Evolutionary conservation across 1,284 basidiomycete genomes (phyloP), one percentile per base, ranked within the genome.

Genomic region (Sanghuangporus sanghuang): DNA sequence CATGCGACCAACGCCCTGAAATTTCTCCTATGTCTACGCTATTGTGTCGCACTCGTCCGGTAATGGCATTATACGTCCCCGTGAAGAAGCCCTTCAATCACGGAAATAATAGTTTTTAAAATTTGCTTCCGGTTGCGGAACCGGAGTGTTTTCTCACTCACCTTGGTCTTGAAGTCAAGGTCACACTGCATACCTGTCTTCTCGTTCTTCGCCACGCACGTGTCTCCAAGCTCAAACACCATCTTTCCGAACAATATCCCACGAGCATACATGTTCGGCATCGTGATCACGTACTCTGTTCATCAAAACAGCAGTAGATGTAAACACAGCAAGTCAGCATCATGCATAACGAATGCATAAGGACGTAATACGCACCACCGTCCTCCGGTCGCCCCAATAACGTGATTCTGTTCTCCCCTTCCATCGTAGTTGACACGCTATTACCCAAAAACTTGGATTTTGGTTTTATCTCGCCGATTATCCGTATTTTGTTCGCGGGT

Each of bases 231-330:
- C 78, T 99, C 96, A 57, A 98, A 81, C 18, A 98, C 89, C 95
- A 99, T 98, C 81, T 95, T 96, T 16, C 96, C 97, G 73, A 98
- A 98, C 52, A 98, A 77, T 70, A 99, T 99, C 1, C 97, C 96
- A 52, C 96, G 86, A 21, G 96, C 96, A 73, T 97, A 98, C 92
- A 96, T 96, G 78, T 96, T 97, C 39, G 95, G 95, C 95, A 97
- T 96, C 65, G 90, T 90, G 69, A 95, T 86, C 64, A 91, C 82
- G 74, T 95, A 95, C 69, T 92, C 91, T 87, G 59, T 49, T 73
- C 38, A 36, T n/a, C 44, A n/a, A 18, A 52, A 32, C 42, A 35
- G 53, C n/a, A 32, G 27, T 14, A 4, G 1, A 23, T 23, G 32
- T 57, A n/a, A 57, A 55, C 50, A 64, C 38, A 76, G 12, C 50